Conservation (phyloP, 441 rosid genomes). For the Erodium texanum region DNA sequence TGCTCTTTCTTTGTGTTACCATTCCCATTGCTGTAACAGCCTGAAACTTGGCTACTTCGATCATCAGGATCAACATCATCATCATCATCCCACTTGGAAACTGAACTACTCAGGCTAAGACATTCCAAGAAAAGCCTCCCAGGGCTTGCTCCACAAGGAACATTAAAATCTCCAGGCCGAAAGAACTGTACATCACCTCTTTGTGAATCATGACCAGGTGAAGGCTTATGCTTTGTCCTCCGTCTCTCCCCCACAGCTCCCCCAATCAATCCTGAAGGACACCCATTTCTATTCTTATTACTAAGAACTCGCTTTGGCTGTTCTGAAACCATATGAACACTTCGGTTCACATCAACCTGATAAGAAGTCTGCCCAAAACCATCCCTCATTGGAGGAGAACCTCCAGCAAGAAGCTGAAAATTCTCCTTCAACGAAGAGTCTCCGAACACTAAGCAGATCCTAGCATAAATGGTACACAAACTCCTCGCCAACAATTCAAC, state of each 20-base stretch:
- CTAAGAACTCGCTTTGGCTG: constrained; percentile 42
- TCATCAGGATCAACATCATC: constrained; percentile 28
- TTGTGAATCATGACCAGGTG: constrained; percentile 25
- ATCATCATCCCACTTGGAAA: constrained; percentile 32
- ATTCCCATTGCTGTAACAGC: constrained; percentile 30
- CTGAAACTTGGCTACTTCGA: constrained; percentile 37
- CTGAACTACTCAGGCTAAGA: constrained; percentile 64
- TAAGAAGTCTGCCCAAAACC: constrained; percentile 23
- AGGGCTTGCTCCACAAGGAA: constrained; percentile 69
- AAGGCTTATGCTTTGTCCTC: constrained; percentile 24
- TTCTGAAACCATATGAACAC: constrained; percentile 24
- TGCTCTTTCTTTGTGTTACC: constrained; percentile 30
- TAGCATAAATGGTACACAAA: constrained; percentile 69
- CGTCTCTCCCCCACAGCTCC: constrained; percentile 22
- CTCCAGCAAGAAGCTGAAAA: constrained; percentile 18
- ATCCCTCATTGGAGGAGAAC: constrained; percentile 23
- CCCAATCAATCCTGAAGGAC: constrained; percentile 32
- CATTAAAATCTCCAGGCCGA: constrained; percentile 48
- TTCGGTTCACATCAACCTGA: constrained; percentile 15
- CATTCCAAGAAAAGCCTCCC: constrained; percentile 84
- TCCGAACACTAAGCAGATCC: constrained; percentile 62
- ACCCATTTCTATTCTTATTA: constrained; percentile 31
- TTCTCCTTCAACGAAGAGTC: constrained; percentile 32
- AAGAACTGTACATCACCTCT: constrained; percentile 38
- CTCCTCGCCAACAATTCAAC: constrained; percentile 89